A percentile compares a stretch with the other conserved stretches of the same genome.
Conservation (phyloP, 768 basidiomycete genomes). For the Tulasnella sp. region DNA sequence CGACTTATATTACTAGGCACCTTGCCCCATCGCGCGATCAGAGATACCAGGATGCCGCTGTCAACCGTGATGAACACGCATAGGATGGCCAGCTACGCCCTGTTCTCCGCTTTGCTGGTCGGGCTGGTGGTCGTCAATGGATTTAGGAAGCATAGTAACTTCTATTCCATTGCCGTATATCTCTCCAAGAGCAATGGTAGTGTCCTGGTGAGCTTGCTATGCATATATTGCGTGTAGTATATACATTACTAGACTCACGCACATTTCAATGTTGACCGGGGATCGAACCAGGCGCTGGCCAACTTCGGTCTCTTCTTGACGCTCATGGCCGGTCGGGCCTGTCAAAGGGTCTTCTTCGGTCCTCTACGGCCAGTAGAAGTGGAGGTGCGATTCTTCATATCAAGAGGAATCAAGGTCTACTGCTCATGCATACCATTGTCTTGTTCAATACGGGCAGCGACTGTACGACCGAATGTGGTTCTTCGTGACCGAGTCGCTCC, state of each 20-base stretch:
- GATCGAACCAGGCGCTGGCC: slow-evolving; percentile 56
- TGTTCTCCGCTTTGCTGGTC: slow-evolving; percentile 58
- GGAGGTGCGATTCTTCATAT: slow-evolving; percentile 48
- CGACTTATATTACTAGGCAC: too few relatives aligned
- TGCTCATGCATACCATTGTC: not conserved
- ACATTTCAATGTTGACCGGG: not conserved
- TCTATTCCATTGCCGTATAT: slow-evolving; percentile 87
- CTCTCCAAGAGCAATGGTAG: slow-evolving; percentile 91
- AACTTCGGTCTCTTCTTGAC: slow-evolving; percentile 81
- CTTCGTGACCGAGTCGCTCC: slow-evolving; percentile 90
- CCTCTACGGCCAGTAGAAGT: slow-evolving; percentile 76
- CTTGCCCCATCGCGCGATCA: too few relatives aligned
- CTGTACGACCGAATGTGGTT: slow-evolving; percentile 96
- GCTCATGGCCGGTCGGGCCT: slow-evolving; percentile 59
- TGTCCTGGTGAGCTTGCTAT: slow-evolving; percentile 53
- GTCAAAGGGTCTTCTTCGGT: slow-evolving; percentile 89
- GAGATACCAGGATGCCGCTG: slow-evolving; percentile 1
- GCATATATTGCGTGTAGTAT: not conserved
- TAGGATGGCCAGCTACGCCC: slow-evolving; percentile 41
- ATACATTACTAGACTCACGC: slow-evolving; percentile 3
- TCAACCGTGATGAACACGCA: not conserved
- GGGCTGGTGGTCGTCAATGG: slow-evolving; percentile 68
- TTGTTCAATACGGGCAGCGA: slow-evolving; percentile 42
- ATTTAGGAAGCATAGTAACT: slow-evolving; percentile 74
- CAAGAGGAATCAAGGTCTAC: too few relatives aligned